Conservation (phyloP, 257 asterid species). For the Petunia secreta region DNA sequence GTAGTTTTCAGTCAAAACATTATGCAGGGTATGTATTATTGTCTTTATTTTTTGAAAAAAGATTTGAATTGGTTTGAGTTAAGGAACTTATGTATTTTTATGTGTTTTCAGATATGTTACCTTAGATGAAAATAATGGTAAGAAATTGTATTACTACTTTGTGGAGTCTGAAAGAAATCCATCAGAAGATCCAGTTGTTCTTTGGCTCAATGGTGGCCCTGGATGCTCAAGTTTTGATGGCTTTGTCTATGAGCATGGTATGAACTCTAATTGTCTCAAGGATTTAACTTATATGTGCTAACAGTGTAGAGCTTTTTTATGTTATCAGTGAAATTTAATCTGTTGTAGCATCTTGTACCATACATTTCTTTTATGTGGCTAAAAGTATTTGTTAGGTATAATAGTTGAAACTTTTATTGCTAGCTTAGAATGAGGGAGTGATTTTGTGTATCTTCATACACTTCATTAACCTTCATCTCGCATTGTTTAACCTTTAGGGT, state of each 20-base stretch:
- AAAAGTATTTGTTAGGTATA: too few relatives aligned
- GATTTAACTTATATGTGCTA: too few relatives aligned
- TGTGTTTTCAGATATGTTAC: conserved; percentile 65
- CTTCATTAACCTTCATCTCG: too few relatives aligned
- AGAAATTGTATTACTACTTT: conserved; percentile 78
- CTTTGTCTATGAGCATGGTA: conserved; percentile 94
- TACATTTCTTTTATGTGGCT: too few relatives aligned
- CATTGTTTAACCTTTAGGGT: neutral
- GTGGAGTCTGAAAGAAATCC: conserved; percentile 83
- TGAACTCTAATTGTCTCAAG: neutral
- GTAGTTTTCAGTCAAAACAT: conserved; percentile 78
- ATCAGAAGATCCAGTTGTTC: conserved; percentile 77
- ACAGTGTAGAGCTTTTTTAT: too few relatives aligned
- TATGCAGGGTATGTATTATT: conserved; percentile 67
- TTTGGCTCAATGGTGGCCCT: conserved; percentile 99
- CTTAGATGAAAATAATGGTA: conserved; percentile 65
- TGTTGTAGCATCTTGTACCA: too few relatives aligned
- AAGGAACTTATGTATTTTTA: conserved; percentile 24
- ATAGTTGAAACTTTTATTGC: neutral
- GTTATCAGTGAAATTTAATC: too few relatives aligned
- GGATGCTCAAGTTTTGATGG: conserved; percentile 99
- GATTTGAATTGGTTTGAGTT: neutral
- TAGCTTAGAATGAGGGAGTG: neutral
- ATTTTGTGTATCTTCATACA: neutral
- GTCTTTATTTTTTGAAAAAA: neutral